These are phyloP conservation scores for Aspergillus sclerotioniger DNA, from an alignment of 495 filamentous ascomycete species.

Conservation along the genomic window DNA sequence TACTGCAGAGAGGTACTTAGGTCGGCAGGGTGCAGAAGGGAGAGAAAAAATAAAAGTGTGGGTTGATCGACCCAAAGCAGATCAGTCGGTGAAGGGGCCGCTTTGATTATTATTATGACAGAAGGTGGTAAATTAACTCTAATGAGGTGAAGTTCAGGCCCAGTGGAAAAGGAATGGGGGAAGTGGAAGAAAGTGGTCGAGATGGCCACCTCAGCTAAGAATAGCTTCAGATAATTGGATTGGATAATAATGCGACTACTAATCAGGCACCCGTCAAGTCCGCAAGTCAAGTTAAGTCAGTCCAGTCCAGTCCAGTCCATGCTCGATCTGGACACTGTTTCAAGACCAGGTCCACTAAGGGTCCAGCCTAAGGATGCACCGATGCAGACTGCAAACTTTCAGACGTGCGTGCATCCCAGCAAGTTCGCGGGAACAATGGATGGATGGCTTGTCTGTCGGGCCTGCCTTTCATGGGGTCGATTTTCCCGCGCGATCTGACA, in stretches of 20 bases:
- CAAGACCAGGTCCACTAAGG: slow-evolving; percentile 9
- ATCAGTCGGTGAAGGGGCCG: neutral
- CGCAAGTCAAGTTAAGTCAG: neutral
- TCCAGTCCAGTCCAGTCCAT: slow-evolving; percentile 5
- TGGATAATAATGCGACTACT: neutral
- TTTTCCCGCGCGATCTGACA: slow-evolving; percentile 1
- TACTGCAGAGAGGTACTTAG: neutral
- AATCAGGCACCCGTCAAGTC: neutral
- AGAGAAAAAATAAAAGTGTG: neutral
- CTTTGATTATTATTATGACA: too few species aligned
- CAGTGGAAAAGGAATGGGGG: neutral
- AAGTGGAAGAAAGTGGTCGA: neutral
- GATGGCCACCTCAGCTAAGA: neutral
- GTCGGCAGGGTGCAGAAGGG: neutral
- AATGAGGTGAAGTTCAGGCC: neutral
- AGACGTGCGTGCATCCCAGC: neutral
- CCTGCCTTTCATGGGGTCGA: neutral
- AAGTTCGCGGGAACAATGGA: neutral
- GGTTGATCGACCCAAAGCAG: neutral
- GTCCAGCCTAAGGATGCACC: slow-evolving; percentile 1
- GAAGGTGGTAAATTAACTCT: neutral
- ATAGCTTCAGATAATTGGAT: neutral
- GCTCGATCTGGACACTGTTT: slow-evolving; percentile 6
- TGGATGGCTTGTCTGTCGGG: neutral
- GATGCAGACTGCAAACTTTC: neutral